A percentile compares a stretch with the other conserved stretches of the same genome.
phyloP scores from a whole-genome alignment of 768 basidiomycete species.

The Mycena latifolia region DNA sequence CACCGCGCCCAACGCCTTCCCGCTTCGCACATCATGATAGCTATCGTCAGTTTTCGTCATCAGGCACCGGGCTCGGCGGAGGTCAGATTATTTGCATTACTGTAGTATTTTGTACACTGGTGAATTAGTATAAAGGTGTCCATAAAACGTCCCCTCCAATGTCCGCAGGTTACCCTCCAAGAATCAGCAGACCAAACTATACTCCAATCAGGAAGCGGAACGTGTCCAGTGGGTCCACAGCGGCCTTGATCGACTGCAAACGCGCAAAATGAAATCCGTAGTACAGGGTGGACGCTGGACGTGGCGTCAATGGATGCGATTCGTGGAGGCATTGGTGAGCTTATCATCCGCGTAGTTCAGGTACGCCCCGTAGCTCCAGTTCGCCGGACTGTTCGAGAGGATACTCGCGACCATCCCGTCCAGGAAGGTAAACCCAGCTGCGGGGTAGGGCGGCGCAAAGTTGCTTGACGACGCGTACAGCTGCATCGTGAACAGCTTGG shows the following conservation, averaged over 20 bases:
- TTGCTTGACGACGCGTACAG: conserved; percentile 58
- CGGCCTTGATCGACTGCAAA: conserved; percentile 33
- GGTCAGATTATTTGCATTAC: too few relatives aligned
- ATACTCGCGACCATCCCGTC: conserved; percentile 53
- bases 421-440: conserved; percentile 57
- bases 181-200: too few relatives aligned
- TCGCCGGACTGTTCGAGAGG: conserved; percentile 48
- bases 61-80: background rate
- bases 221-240: conserved; percentile 36
- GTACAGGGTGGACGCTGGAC: conserved; percentile 28
- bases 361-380: conserved; percentile 58
- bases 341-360: conserved; percentile 56
- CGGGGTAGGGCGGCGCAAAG: conserved; percentile 55
- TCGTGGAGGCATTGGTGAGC: conserved; percentile 15
- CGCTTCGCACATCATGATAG: too few relatives aligned
- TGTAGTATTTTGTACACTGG: too few relatives aligned
- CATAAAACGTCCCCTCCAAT: background rate
- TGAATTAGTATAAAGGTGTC: background rate
- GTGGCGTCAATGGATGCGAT: background rate
- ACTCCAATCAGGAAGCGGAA: conserved; percentile 36
- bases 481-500: conserved; percentile 60
- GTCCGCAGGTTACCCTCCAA: too few relatives aligned
- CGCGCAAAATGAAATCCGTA: conserved; percentile 34
- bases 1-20: too few relatives aligned
- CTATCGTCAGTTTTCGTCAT: too few relatives aligned